Base-by-base conservation (phyloP, 495 filamentous ascomycete genomes). In the Neurospora tetrasperma region DNA sequence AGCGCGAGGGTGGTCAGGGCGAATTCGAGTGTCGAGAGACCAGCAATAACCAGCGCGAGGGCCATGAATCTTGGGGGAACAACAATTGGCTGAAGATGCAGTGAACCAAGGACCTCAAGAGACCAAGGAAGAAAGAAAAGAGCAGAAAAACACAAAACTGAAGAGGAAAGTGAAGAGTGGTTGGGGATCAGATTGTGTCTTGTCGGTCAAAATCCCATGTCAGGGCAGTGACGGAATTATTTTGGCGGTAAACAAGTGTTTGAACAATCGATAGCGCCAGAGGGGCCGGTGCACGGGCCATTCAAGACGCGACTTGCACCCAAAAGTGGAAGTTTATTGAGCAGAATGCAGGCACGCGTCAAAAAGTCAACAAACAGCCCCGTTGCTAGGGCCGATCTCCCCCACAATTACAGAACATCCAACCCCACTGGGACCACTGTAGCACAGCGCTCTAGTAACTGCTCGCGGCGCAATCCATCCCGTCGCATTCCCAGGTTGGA, bases 221-320 rank as follows among this genome's bases (percentile, higher is more conserved):
- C 54, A 62, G 31, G 54, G 31, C 54, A 66, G 54, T 66, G 54
- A 66, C 54, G 54, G 54, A 66, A 35, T 66, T 41, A 71, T 71
- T 71, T 71, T 35, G 70, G 70, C 54, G 70, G 70, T 46, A 71
- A 62, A 62, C 54, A 62, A 5, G 35, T 38, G 23, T 23, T 23
- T 23, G 35, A 38, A 38, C 39, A 62, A 62, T 35, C 54, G 2
- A 18, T 62, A 62, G 27, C 54, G 54, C 12, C 31, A 35, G 54
- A 59, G 48, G 48, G 48, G 11, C 23, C 7, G 16, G 54, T 18
- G 54, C 54, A 66, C 54, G 54, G 54, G 1, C 54, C 54, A 35
- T 18, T 38, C 27, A 66, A 62, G 27, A 66, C 54, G 27, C 54
- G 54, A 66, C 54, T 66, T 35, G 1, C 6, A 66, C 27, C 54